A percentile compares a stretch with the other conserved stretches of the same genome.
phyloP scores from a whole-genome alignment of 2,329 filamentous ascomycete genomes.

The Aschersonia sp. region DNA sequence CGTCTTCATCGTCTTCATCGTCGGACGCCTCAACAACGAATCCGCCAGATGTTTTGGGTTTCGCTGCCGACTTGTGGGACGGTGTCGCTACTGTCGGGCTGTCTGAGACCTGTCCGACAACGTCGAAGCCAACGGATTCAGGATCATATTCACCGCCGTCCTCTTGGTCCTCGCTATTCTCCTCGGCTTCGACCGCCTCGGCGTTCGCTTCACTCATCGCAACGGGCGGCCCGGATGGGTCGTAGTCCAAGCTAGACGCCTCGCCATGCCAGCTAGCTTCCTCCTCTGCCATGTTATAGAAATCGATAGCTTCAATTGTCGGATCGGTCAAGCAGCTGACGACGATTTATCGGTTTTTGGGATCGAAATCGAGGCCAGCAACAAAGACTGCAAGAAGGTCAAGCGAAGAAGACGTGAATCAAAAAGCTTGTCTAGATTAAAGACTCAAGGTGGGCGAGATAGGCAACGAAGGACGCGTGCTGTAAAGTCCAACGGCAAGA shows the following conservation, averaged over 20 bases:
- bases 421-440: too few species aligned
- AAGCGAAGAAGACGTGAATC: too few species aligned
- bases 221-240: constrained; percentile 32
- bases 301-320: neutral
- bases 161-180: constrained; percentile 36
- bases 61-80: constrained; percentile 20
- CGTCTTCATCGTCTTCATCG: constrained; percentile 31
- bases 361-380: too few species aligned
- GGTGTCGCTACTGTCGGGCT: constrained; percentile 12
- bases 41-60: constrained; percentile 45
- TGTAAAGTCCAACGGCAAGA: neutral
- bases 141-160: constrained; percentile 45
- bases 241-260: constrained; percentile 40
- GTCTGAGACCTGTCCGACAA: constrained; percentile 22
- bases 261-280: constrained; percentile 35
- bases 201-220: constrained; percentile 28
- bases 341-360: neutral
- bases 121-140: constrained; percentile 33
- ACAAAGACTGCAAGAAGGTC: too few species aligned
- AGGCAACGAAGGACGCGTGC: neutral
- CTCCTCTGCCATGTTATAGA: constrained; percentile 21
- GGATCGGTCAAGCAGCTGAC: neutral
- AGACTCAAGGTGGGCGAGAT: too few species aligned
- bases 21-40: constrained; percentile 48
- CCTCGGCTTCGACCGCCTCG: constrained; percentile 27